A percentile compares a stretch with the other conserved stretches of the same genome.
Conservation (phyloP, 148 eudicot genomes). For the Rhododendron ovatum region DNA sequence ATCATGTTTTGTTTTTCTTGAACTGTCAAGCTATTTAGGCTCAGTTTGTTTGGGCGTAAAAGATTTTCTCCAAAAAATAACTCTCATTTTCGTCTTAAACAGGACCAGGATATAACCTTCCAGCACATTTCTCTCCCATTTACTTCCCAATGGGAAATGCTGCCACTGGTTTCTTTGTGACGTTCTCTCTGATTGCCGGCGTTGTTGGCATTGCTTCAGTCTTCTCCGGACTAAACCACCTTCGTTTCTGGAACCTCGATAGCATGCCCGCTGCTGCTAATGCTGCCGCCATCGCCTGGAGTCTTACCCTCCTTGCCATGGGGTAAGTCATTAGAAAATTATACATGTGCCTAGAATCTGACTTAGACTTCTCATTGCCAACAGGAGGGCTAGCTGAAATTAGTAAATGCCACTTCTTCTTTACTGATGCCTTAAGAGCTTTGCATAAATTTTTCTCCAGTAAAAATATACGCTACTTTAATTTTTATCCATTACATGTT, state of each 20-base stretch:
- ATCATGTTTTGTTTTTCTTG: not conserved
- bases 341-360: not conserved
- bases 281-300: slow-evolving; percentile 76
- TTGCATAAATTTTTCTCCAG: not conserved
- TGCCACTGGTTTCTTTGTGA: slow-evolving; percentile 83
- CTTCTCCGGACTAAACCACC: slow-evolving; percentile 53
- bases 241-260: slow-evolving; percentile 38
- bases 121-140: slow-evolving; percentile 89
- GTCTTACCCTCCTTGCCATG: slow-evolving; percentile 78
- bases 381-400: not conserved
- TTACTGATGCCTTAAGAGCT: too few relatives aligned
- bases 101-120: slow-evolving; percentile 68
- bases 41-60: not conserved
- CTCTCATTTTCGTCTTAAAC: not conserved
- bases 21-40: not conserved
- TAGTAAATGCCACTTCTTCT: not conserved
- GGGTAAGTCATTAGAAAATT: slow-evolving; percentile 41
- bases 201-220: slow-evolving; percentile 73
- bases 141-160: slow-evolving; percentile 95
- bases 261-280: slow-evolving; percentile 43
- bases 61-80: too few relatives aligned
- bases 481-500: not conserved
- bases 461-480: not conserved
- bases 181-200: slow-evolving; percentile 71
- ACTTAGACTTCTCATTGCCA: not conserved